Evolutionary conservation across 2,329 filamentous ascomycete genomes (phyloP).

Genomic region (Penicillium glabrum): DNA sequence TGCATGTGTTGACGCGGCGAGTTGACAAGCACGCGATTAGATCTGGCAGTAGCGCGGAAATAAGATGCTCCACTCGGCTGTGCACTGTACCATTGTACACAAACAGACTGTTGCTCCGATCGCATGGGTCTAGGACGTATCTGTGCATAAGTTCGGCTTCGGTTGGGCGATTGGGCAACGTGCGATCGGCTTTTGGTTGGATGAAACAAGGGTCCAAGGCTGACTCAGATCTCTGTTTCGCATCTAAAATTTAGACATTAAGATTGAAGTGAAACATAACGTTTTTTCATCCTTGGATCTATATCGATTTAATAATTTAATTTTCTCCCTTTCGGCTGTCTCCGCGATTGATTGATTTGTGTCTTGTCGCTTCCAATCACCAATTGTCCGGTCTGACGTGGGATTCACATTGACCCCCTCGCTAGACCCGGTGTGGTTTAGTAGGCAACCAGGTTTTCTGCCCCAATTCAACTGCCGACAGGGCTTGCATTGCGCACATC

Average conservation of each 20-base stretch:
- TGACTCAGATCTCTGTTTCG: conserved; percentile 18
- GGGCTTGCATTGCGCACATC: conserved; percentile 4
- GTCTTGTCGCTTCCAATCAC: not conserved
- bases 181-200: conserved; percentile 6
- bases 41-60: conserved; percentile 12
- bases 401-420: conserved; percentile 1
- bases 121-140: not conserved
- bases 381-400: conserved; percentile 4
- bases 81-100: conserved; percentile 2
- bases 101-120: conserved; percentile 4
- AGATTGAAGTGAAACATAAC: conserved; percentile 2
- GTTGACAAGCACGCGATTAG: conserved; percentile 15
- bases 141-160: not conserved
- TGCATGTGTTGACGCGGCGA: conserved; percentile 19
- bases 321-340: no score
- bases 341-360: not conserved
- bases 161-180: conserved; percentile 7
- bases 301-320: no score
- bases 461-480: conserved; percentile 21
- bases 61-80: not conserved
- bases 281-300: not conserved
- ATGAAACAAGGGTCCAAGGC: conserved; percentile 24
- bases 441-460: conserved; percentile 4
- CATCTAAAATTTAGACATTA: conserved; percentile 3
- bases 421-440: conserved; percentile 14